Evolutionary conservation across 1,284 basidiomycete genomes (phyloP).

Genomic region (Sanghuangporus baumii): DNA sequence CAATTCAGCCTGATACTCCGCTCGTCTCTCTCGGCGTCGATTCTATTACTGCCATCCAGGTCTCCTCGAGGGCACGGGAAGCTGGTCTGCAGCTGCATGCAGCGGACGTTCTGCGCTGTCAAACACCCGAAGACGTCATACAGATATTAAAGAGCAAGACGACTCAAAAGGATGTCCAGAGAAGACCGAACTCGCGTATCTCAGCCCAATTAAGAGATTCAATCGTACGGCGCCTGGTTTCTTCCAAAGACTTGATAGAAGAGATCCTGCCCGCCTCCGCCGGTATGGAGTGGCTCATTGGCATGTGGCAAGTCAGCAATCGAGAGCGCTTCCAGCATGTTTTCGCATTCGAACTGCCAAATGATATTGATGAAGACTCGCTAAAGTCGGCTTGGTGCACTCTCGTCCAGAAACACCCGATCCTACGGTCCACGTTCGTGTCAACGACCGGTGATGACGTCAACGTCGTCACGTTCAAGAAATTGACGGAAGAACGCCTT

Average conservation of each 20-base stretch:
- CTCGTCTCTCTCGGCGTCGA: constrained; percentile 43
- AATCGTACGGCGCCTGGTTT: constrained; percentile 16
- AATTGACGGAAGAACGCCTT: constrained; percentile 19
- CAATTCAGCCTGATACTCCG: constrained; percentile 29
- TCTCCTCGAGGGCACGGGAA: constrained; percentile 35
- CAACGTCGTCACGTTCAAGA: constrained; percentile 34
- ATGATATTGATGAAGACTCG: constrained; percentile 26
- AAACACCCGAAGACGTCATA: constrained; percentile 29
- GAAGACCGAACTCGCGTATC: neutral
- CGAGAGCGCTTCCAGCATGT: constrained; percentile 39
- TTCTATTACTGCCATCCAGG: constrained; percentile 46
- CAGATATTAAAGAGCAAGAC: constrained; percentile 6
- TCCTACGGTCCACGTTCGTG: constrained; percentile 41
- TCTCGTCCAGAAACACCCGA: constrained; percentile 32
- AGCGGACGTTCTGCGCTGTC: constrained; percentile 37
- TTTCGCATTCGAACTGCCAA: constrained; percentile 36
- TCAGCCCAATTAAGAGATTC: constrained; percentile 2
- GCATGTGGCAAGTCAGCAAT: constrained; percentile 40
- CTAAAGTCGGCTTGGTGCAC: constrained; percentile 34
- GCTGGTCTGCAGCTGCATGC: constrained; percentile 32
- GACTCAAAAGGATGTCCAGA: neutral
- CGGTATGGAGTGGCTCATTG: constrained; percentile 39
- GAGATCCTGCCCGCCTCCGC: constrained; percentile 24
- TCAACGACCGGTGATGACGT: constrained; percentile 26
- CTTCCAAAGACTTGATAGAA: constrained; percentile 16